Evolutionary conservation across 2,329 filamentous ascomycete genomes (phyloP), one percentile per base, ranked within the genome.

Genomic region (Ascochyta viciae-villosae): DNA sequence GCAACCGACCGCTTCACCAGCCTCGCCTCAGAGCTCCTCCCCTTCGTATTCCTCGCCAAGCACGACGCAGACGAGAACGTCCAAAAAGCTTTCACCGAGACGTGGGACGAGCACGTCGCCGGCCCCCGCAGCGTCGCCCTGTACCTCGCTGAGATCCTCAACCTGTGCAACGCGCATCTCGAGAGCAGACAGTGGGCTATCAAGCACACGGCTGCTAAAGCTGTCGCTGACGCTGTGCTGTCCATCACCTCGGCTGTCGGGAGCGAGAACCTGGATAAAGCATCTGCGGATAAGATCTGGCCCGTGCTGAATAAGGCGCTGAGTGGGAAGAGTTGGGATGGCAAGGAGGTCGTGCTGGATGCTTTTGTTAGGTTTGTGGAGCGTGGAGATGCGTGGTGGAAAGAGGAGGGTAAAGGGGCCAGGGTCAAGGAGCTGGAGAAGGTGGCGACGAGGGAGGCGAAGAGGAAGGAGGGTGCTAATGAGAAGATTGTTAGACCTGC

Each of bases 91-190:
- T 96, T 96, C 70, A 82, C 86, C 34, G 89, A 92, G 53, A 91
- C 92, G 0, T 99, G 95, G 95, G 85, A 86, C 44, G 91, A 96
- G 65, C 93, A 96, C 68, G 93, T 96, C 0, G 94, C 93, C 45
- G 93, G 92, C 40, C 87, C 85, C 29, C 87, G 93, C 27, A 89
- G 91, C 0, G 91, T 96, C 5, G 84, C 89, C 42, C 84, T 96
- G 1, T 96, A 96, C 71, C 83, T 96, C 6, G 83, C 83, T 34
- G 95, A 99, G 76, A 96, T 98, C 63, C 82, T 90, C 4, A 77
- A 76, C 0, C 81, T 98, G 1, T 85, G 88, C 1, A 81, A 85
- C 33, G 80, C 82, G 33, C 85, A 91, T 49, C 80, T 98, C 7
- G 88, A 90, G 31, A 92, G 90, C 1, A 85, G 90, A 1, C 90